These are phyloP conservation scores for Solanum rostratum DNA, from an alignment of 257 asterid genomes.

Conservation along the genomic window DNA sequence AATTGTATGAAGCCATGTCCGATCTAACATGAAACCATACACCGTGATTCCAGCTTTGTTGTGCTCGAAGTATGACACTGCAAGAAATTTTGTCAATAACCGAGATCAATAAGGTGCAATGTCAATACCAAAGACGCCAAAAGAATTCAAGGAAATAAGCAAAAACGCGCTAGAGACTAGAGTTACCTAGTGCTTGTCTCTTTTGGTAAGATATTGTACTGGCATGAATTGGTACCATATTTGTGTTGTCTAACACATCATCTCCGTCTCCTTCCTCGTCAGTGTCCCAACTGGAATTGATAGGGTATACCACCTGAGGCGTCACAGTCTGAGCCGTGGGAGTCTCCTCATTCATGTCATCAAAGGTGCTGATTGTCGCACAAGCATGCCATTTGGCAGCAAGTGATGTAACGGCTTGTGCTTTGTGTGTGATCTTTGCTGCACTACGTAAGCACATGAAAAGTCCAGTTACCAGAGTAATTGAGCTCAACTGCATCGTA, in stretches of 20 bases:
- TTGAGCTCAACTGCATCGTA: slow-evolving; percentile 58
- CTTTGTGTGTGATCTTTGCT: slow-evolving; percentile 87
- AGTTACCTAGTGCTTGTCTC: slow-evolving; percentile 85
- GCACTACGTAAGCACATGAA: slow-evolving; percentile 83
- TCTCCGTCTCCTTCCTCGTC: slow-evolving; percentile 94
- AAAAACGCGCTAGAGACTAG: not conserved
- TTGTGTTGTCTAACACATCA: slow-evolving; percentile 63
- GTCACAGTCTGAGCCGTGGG: slow-evolving; percentile 23
- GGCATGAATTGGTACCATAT: slow-evolving; percentile 36
- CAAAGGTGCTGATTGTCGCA: slow-evolving; percentile 57
- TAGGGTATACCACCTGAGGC: slow-evolving; percentile 7
- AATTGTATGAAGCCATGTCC: slow-evolving; percentile 68
- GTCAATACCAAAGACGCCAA: not conserved
- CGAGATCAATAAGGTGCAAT: not conserved
- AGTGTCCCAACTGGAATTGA: slow-evolving; percentile 24
- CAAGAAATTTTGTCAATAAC: slow-evolving; percentile 1
- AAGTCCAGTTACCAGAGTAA: slow-evolving; percentile 75
- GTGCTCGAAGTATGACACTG: slow-evolving; percentile 87
- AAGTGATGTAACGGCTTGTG: slow-evolving; percentile 56
- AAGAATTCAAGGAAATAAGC: not conserved
- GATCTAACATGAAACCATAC: slow-evolving; percentile 84
- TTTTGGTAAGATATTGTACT: slow-evolving; percentile 66
- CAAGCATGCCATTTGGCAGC: slow-evolving; percentile 95
- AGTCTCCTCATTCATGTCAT: slow-evolving; percentile 29
- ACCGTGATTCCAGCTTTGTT: slow-evolving; percentile 90